A percentile compares a stretch with the other conserved stretches of the same genome.
Conservation (phyloP, 805 yeast genomes). For the Metschnikowia anglica region DNA sequence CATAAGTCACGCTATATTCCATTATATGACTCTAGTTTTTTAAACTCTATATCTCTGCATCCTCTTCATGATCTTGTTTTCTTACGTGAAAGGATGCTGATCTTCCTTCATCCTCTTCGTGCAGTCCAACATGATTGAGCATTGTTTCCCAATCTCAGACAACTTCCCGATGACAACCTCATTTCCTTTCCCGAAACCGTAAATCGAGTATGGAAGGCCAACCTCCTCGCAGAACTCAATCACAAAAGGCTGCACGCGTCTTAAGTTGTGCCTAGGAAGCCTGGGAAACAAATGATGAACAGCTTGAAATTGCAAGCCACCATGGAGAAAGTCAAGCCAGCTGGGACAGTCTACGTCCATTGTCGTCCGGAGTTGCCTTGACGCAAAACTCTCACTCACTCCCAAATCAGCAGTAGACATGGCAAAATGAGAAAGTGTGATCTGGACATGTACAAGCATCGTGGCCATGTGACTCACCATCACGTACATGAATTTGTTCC, state of each 20-base stretch:
- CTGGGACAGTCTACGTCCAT: conserved; percentile 95
- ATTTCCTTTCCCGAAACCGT: conserved; percentile 81
- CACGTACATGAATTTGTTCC: conserved; percentile 57
- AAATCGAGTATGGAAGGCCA: conserved; percentile 77
- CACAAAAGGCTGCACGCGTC: conserved; percentile 71
- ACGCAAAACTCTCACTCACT: conserved; percentile 70
- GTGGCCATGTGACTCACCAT: conserved; percentile 77
- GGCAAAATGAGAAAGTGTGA: conserved; percentile 86
- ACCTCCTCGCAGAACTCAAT: conserved; percentile 72
- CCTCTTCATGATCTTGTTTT: neutral
- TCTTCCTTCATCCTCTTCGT: conserved; percentile 61
- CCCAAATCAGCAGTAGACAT: conserved; percentile 92
- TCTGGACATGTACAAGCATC: conserved; percentile 92
- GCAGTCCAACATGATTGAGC: conserved; percentile 72
- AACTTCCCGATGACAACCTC: conserved; percentile 64
- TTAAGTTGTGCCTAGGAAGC: conserved; percentile 81
- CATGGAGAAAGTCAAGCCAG: conserved; percentile 89
- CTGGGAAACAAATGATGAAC: conserved; percentile 89
- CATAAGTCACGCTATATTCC: neutral
- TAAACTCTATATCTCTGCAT: too few relatives aligned
- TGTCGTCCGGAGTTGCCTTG: conserved; percentile 82
- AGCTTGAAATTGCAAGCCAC: conserved; percentile 90
- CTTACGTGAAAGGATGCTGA: conserved; percentile 22
- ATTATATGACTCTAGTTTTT: neutral
- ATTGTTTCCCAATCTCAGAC: conserved; percentile 77